Conservation (phyloP, 768 basidiomycete genomes). For the Russula lepida region DNA sequence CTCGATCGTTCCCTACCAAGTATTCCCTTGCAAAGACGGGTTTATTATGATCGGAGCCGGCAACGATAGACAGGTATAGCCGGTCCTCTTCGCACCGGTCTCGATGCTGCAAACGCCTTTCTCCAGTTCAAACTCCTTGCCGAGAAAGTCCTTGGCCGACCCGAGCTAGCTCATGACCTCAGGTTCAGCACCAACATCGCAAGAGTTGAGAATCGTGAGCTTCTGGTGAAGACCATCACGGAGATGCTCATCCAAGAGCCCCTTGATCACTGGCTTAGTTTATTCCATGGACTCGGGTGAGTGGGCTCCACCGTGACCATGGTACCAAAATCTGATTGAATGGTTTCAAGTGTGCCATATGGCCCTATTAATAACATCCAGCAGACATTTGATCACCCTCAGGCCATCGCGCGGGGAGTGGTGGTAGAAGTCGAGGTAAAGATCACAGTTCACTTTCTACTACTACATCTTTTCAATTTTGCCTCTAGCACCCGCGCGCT, state of each 20-base stretch:
- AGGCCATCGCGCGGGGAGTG: slow-evolving; percentile 69
- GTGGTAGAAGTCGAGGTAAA: slow-evolving; percentile 73
- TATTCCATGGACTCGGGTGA: slow-evolving; percentile 72
- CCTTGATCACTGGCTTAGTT: slow-evolving; percentile 66
- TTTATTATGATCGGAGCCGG: slow-evolving; percentile 93
- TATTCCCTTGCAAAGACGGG: slow-evolving; percentile 79
- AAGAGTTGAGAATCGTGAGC: slow-evolving; percentile 68
- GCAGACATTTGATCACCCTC: slow-evolving; percentile 84
- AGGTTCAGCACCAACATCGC: slow-evolving; percentile 66
- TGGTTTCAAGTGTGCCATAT: slow-evolving; percentile 59
- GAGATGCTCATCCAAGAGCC: slow-evolving; percentile 46
- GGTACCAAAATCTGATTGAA: background rate
- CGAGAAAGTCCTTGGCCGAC: slow-evolving; percentile 50
- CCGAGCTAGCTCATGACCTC: slow-evolving; percentile 49
- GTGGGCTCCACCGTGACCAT: slow-evolving; percentile 21
- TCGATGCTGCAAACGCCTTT: background rate
- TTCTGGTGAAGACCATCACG: slow-evolving; percentile 61
- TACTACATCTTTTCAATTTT: background rate
- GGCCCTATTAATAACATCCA: slow-evolving; percentile 89
- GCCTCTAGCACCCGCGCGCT: slow-evolving; percentile 30
- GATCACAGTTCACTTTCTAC: slow-evolving; percentile 1
- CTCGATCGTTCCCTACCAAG: slow-evolving; percentile 90
- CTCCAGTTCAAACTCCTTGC: slow-evolving; percentile 63
- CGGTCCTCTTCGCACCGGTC: background rate
- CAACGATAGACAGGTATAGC: slow-evolving; percentile 69